Conservation (phyloP, 768 basidiomycete species). For the Tulasnella calospora region DNA sequence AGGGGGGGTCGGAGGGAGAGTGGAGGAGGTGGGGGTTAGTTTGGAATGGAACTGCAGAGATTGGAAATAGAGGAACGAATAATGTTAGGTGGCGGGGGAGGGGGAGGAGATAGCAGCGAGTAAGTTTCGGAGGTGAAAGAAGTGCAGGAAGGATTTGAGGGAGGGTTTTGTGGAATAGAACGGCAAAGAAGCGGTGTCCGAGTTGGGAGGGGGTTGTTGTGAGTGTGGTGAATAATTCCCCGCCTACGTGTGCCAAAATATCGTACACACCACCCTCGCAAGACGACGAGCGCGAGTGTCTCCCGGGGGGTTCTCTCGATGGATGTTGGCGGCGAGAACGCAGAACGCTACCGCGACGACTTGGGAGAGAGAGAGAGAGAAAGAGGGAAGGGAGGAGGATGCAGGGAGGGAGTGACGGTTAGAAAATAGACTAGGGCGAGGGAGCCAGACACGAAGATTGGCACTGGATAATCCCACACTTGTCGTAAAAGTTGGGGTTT, state of each 20-base stretch:
- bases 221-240: neutral
- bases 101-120: constrained; percentile 8
- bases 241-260: neutral
- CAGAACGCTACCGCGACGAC: neutral
- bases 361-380: neutral
- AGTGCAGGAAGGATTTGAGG: neutral
- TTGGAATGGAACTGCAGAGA: neutral
- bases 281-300: neutral
- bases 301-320: neutral
- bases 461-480: constrained; percentile 7
- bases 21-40: neutral
- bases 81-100: neutral
- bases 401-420: constrained; percentile 17
- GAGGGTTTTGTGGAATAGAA: neutral
- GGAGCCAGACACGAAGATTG: constrained; percentile 11
- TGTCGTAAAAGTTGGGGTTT: neutral
- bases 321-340: neutral
- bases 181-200: constrained; percentile 1
- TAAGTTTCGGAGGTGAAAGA: neutral
- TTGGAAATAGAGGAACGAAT: neutral
- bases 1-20: neutral
- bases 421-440: constrained; percentile 20
- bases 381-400: neutral
- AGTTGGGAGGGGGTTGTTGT: neutral
- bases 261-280: neutral